Base-by-base conservation (phyloP, 306 rosid genomes). In the Castanopsis chinensis region DNA sequence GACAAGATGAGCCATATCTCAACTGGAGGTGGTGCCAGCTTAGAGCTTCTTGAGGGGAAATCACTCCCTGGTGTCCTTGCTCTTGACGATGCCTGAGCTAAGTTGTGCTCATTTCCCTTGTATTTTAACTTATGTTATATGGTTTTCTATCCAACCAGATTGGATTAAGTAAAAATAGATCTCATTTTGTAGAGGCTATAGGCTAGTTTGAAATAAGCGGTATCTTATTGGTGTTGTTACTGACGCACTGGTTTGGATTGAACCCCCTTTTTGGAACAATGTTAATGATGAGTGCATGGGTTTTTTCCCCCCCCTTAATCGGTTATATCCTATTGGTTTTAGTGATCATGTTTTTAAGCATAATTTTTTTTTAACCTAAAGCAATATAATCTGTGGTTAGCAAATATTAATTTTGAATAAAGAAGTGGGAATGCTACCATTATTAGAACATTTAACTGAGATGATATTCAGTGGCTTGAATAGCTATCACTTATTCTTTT, bases 1-100 rank as follows among this genome's bases (percentile, higher is more conserved):
- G 95, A 92, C 13, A 90, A 92, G 93, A 94, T 94, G 98, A 91
- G 97, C 86, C 98, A 94, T 89, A 94, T 94, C 83, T 92, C 97
- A 2, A 94, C 99, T 0, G 99, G 99, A 33, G 99, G 99, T 2
- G 99, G 99, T 80, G 99, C 99, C 80, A 94, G 99, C 90, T 89
- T 94, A 61, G 99, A 92, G 97, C 97, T 94, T 85, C 99, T 95
- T 65, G 99, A 95, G 85, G 99, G 98, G 51, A 95, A 95, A 83
- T 57, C 80, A 67, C 99, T 95, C 81, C 99, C 99, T 18, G 99
- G 97, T 45, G 99, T 95, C 78, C 92, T 91, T 65, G 99, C 98
- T 56, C 98, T 92, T 25, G 84, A 91, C 71, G 92, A 92, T 61
- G 99, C 98, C 57, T 94, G 56, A 89, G 77, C 81, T 27, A 51